Evolutionary conservation across 1,284 basidiomycete genomes (phyloP), one percentile per base, ranked within the genome.

Genomic region (Vanrija sp.): DNA sequence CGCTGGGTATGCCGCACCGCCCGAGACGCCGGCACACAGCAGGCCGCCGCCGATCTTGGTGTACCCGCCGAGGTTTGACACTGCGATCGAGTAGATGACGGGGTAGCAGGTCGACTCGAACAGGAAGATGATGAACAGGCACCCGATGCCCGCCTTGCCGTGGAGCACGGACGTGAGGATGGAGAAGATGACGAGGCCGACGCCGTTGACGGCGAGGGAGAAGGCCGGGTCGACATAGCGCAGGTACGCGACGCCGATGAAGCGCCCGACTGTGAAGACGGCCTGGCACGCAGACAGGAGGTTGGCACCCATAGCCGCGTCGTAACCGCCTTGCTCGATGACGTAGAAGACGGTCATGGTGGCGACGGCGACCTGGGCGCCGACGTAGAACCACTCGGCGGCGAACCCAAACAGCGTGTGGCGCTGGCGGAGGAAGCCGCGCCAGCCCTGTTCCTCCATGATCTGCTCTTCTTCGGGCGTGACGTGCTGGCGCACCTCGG

Each of bases 191-290:
- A 64, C 49, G 36, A 71, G 49, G 9, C 47, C 46, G 12, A 60
- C 12, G 10, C 69, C 67, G 45, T 63, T 56, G 5, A 66, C 51
- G 35, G 64, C 61, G 15, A 71, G 61, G 3, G 61, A 56, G 35
- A 71, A 68, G 7, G 64, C 56, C 1, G 69, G 67, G 44, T 71
- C 69, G 27, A 70, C 35, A 41, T 46, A 67, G 41, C 53, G 55
- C 4, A 71, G 60, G 54, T 68, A 68, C 3, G 43, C 35, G 16
- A 69, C 62, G 12, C 65, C 67, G 22, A 69, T 44, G 51, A 71
- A 67, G 16, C 69, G 62, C n/a, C 67, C 69, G 14, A 64, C 51
- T 23, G 69, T 71, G 58, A 71, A 71, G 16, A 64, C 61, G 2
- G 61, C 69, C 45, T 71, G 69, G 44, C 62, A 64, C 5, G 53